Evolutionary conservation across 768 basidiomycete species (phyloP).

Genomic region (Amanita rubescens): DNA sequence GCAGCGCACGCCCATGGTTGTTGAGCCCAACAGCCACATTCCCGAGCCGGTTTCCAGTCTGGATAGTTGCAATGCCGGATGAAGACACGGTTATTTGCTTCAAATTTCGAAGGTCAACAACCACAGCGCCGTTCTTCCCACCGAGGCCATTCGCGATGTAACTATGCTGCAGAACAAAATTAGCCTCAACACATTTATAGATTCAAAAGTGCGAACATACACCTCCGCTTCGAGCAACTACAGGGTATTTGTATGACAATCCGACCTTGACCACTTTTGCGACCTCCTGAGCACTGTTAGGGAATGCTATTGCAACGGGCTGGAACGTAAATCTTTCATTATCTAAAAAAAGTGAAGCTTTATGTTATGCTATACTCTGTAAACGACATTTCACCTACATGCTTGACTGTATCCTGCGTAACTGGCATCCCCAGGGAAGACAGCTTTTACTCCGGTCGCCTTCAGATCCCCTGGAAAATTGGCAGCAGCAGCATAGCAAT

Average conservation of each 20-base stretch:
- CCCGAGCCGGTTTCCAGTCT: conserved; percentile 39
- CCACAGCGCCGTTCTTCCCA: conserved; percentile 34
- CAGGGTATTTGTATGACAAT: conserved; percentile 18
- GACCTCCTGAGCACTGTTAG: conserved; percentile 21
- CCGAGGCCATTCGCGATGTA: conserved; percentile 45
- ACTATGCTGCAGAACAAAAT: conserved; percentile 28
- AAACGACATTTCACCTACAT: neutral
- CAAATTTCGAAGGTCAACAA: conserved; percentile 39
- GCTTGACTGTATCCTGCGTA: neutral
- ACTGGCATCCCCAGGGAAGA: conserved; percentile 2
- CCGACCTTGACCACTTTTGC: conserved; percentile 21
- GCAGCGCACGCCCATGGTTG: conserved; percentile 34
- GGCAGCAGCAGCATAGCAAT: neutral
- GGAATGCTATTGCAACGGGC: conserved; percentile 24
- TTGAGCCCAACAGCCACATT: conserved; percentile 35
- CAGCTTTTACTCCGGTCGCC: neutral
- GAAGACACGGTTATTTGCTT: conserved; percentile 27
- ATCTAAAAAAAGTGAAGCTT: conserved; percentile 12
- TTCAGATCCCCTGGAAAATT: neutral
- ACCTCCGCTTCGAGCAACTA: conserved; percentile 35
- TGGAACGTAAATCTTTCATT: conserved; percentile 23
- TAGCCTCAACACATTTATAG: neutral
- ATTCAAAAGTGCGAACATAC: conserved; percentile 19
- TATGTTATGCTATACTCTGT: neutral
- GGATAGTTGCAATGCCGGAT: conserved; percentile 29